Conservation (phyloP, 257 asterid species). For the Ballota nigra region DNA sequence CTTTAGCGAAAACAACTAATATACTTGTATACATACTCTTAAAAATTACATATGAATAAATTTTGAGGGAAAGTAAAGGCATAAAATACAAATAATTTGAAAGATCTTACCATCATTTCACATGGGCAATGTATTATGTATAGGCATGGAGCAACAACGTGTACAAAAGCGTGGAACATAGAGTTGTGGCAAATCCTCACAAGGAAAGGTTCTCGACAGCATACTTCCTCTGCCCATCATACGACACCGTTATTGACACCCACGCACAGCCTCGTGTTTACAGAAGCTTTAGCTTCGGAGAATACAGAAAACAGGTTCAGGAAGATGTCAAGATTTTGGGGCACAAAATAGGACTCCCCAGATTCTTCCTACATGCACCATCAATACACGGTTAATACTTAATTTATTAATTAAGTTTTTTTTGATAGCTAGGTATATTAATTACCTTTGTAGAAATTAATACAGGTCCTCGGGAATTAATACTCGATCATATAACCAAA, state of each 20-base stretch:
- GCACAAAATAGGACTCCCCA: conserved; percentile 68
- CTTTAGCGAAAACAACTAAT: too few relatives aligned
- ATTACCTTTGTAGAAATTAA: conserved; percentile 2
- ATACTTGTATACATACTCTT: too few relatives aligned
- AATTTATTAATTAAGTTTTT: not conserved
- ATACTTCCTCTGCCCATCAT: conserved; percentile 77
- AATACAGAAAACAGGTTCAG: conserved; percentile 70
- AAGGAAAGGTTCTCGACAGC: conserved; percentile 82
- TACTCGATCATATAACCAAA: too few relatives aligned
- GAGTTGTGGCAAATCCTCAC: conserved; percentile 70
- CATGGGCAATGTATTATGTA: too few relatives aligned
- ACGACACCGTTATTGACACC: conserved; percentile 56
- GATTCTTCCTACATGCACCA: conserved; percentile 39
- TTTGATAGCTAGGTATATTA: not conserved
- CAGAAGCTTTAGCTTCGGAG: conserved; percentile 69
- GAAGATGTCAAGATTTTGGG: conserved; percentile 76
- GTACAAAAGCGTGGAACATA: conserved; percentile 79
- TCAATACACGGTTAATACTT: not conserved
- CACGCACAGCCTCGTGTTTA: conserved; percentile 53
- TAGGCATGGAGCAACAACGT: conserved; percentile 97
- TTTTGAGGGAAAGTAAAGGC: too few relatives aligned
- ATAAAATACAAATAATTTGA: too few relatives aligned
- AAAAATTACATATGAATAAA: too few relatives aligned
- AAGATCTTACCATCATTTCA: too few relatives aligned
- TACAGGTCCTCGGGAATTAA: too few relatives aligned